These are phyloP conservation scores for Pleurotus djamor DNA, from an alignment of 768 basidiomycete species.

Conservation along the genomic window DNA sequence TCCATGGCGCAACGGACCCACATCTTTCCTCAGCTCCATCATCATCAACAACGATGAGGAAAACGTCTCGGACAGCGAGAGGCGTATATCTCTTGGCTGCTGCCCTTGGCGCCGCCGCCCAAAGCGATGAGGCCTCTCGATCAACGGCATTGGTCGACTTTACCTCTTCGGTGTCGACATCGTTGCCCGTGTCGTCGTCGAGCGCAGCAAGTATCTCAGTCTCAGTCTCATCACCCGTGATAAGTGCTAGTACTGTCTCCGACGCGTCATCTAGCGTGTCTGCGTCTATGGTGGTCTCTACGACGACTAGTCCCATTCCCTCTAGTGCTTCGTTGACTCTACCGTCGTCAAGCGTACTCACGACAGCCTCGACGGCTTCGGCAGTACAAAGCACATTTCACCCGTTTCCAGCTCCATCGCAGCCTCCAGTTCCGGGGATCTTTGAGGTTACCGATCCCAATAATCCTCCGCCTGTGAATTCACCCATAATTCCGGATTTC, in stretches of 20 bases:
- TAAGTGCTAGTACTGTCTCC: neutral
- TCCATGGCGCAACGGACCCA: too few species aligned
- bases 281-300: neutral
- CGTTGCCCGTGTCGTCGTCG: neutral
- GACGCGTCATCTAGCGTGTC: neutral
- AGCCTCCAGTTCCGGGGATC: conserved; percentile 46
- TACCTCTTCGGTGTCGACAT: neutral
- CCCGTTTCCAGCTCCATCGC: conserved; percentile 61
- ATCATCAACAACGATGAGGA: neutral
- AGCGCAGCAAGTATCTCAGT: neutral
- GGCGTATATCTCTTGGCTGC: neutral
- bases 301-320: neutral
- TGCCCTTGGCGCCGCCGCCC: neutral
- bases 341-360: neutral
- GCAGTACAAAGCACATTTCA: conserved; percentile 38
- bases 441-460: conserved; percentile 56
- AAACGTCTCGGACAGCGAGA: neutral
- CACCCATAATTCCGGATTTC: conserved; percentile 41
- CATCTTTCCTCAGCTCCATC: neutral
- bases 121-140: neutral
- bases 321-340: neutral
- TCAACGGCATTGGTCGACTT: neutral
- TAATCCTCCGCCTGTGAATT: conserved; percentile 52
- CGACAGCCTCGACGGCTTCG: neutral
- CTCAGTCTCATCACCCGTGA: neutral